phyloP scores from a whole-genome alignment of 331 rosid species.

The Ulmus americana region DNA sequence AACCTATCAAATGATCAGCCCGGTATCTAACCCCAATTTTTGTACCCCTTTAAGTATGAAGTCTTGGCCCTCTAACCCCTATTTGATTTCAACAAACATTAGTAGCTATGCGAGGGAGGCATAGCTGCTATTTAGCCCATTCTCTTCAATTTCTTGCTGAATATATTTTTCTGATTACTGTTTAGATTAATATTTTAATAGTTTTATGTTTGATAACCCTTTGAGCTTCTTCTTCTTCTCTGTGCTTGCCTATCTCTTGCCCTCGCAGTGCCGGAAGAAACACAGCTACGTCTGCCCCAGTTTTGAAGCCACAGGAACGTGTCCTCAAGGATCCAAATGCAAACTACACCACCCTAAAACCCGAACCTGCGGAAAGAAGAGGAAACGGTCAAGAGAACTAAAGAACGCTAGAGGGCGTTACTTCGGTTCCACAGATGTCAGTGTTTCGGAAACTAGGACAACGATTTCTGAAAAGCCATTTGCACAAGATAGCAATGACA shows the following conservation, averaged over 20 bases:
- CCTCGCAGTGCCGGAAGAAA: conserved; percentile 82
- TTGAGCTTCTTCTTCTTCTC: background rate
- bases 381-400: conserved; percentile 50
- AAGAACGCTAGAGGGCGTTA: conserved; percentile 55
- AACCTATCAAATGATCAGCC: background rate
- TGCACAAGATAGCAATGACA: conserved; percentile 17
- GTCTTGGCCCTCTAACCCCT: background rate
- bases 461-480: conserved; percentile 25
- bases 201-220: conserved; percentile 2
- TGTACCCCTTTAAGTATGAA: background rate
- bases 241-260: conserved; percentile 19
- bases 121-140: too few species aligned
- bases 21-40: background rate
- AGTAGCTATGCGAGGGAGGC: too few species aligned
- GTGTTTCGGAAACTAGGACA: conserved; percentile 31
- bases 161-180: background rate
- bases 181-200: conserved; percentile 9
- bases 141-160: too few species aligned
- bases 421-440: conserved; percentile 42
- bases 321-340: conserved; percentile 63
- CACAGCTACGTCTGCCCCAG: conserved; percentile 80
- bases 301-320: conserved; percentile 80
- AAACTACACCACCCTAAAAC: conserved; percentile 83
- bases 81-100: background rate
- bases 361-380: conserved; percentile 59